Evolutionary conservation across 805 yeast genomes (phyloP), one percentile per base, ranked within the genome.

Genomic region (Cyberlindnera samutprakarnensis): DNA sequence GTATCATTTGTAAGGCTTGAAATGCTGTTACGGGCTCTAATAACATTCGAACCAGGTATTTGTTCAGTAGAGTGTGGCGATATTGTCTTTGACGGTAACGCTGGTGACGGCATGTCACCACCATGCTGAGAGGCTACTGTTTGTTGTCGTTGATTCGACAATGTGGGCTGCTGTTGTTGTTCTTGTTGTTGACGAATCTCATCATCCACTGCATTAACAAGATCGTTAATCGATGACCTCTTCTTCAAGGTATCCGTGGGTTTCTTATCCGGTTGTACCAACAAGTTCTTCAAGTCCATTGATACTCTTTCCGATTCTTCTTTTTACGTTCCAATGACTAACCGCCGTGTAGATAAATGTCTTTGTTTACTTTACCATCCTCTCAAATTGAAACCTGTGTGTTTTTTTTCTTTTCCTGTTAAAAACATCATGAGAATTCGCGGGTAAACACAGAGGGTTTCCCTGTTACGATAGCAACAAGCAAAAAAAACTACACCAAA

Each of bases 1-100:
- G 54, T 59, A 30, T 62, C 70, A 38, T 70, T 67, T 7, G 75
- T 66, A 28, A 69, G 36, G 13, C 46, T 41, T 7, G 51, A 37
- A 14, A 51, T 51, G 22, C 48, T 39, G 26, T 27, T 44, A 16
- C 53, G 30, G 6, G 44, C 45, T 26, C 36, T 46, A 7, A 47
- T 47, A 2, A 33, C 33, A 3, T 31, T 31, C 12, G 40, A 12
- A 5, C 32, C 39, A 1, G 49, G 51, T 2, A 47, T 39, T 3
- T 26, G 35, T 27, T 26, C 14, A 31, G 37, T 15, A 25, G 13
- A 4, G 22, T 14, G 6, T n/a, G 7, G 4, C 35, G 41, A 14
- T 6, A 8, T 25, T 18, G 21, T 12, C 16, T 24, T 12, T 14
- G 10, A 17, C 16, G 12, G 17, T 24, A 19, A 19, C 21, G 10